Evolutionary conservation across 2,329 filamentous ascomycete genomes (phyloP), one percentile per base, ranked within the genome.

Genomic region (Fusarium sp.): DNA sequence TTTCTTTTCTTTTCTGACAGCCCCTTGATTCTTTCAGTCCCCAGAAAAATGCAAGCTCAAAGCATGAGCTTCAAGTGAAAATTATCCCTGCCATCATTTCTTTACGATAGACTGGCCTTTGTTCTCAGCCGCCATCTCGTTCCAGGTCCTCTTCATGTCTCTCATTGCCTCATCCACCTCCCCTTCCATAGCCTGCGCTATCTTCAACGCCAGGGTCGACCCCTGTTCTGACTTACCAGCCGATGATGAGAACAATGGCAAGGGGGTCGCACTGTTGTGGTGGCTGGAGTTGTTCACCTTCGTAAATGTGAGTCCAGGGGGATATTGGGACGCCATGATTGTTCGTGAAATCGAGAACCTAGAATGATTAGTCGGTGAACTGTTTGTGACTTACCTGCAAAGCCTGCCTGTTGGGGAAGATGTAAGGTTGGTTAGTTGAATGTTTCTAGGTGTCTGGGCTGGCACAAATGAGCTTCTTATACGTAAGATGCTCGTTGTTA

Each of bases 21-120:
- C 15, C 20, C 24, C 41, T 57, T 18, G 14, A 17, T 50, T 60
- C 42, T n/a, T 39, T 32, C 26, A 20, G 28, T 8, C 17, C 8
- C 18, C 28, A 32, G 24, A 18, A 41, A 20, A 65, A 12, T 18
- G 7, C 22, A 11, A 44, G 30, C 20, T 45, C 14, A 24, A 12
- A 20, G 6, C 26, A 17, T 9, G n/a, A 57, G 47, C 44, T 59
- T 62, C 60, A 48, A 56, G 68, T 65, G 69, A 72, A 72, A 56
- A 9, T 30, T 26, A 6, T 14, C 41, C 32, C n/a, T 38, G 26
- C 24, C 51, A 53, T 56, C 30, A 54, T 45, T 51, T 38, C 41
- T 44, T 30, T 15, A 44, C 57, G 18, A 48, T 11, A 39, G 38
- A 24, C 22, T 69, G 56, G 18, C 35, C 11, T 11, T 42, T 39